Conservation (phyloP, 306 rosid genomes). For the Styphnolobium japonicum region DNA sequence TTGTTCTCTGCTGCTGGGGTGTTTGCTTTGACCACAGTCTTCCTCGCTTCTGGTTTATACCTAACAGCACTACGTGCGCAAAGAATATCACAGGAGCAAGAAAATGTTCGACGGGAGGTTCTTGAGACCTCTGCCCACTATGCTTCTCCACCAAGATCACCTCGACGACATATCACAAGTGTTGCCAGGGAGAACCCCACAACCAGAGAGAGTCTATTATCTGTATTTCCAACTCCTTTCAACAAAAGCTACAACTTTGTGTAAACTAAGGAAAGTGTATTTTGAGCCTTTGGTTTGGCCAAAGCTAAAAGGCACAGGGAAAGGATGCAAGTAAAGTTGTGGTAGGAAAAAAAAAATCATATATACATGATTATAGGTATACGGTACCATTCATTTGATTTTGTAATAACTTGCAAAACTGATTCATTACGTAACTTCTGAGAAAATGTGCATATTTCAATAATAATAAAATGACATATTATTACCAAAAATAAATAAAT, state of each 20-base stretch:
- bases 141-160: conserved; percentile 46
- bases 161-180: conserved; percentile 28
- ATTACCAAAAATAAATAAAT: too few relatives aligned
- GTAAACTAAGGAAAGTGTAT: conserved; percentile 5
- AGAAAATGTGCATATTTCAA: too few relatives aligned
- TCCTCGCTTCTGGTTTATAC: conserved; percentile 55
- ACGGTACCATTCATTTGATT: too few relatives aligned
- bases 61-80: conserved; percentile 52
- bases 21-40: conserved; percentile 52
- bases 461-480: too few relatives aligned
- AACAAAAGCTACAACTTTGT: conserved; percentile 34
- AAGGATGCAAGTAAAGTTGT: background rate
- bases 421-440: too few relatives aligned
- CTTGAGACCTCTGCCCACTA: conserved; percentile 36
- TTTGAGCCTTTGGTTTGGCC: background rate
- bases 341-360: too few relatives aligned
- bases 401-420: too few relatives aligned
- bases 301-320: background rate
- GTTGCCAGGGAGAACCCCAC: conserved; percentile 55
- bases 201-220: conserved; percentile 16
- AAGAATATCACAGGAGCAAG: conserved; percentile 39
- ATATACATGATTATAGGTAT: background rate
- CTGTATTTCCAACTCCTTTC: conserved; percentile 25
- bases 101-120: conserved; percentile 38
- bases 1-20: conserved; percentile 67